phyloP scores from a whole-genome alignment of 768 basidiomycete genomes.

The Stropharia rugosoannulata region DNA sequence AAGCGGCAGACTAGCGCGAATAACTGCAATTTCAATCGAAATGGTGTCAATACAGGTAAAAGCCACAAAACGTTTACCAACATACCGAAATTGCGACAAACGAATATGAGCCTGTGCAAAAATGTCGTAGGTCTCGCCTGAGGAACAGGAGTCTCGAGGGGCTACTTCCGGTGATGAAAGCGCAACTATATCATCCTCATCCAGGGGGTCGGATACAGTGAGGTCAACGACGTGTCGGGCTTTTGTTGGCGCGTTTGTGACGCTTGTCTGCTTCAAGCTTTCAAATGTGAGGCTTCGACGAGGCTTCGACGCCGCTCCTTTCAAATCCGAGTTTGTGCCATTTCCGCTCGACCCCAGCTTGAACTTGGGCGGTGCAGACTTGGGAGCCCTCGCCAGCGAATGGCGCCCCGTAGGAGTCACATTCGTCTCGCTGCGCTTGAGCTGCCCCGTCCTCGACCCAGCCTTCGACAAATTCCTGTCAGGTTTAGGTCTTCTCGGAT shows the following conservation, averaged over 20 bases:
- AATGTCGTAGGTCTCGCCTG: conserved; percentile 13
- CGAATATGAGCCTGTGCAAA: conserved; percentile 9
- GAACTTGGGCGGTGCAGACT: conserved; percentile 17
- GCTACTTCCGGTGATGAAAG: neutral
- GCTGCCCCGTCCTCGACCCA: conserved; percentile 9
- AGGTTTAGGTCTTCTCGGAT: neutral
- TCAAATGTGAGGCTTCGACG: conserved; percentile 5
- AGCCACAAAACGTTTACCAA: too few relatives aligned
- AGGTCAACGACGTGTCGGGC: conserved; percentile 12
- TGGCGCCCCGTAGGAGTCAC: conserved; percentile 43
- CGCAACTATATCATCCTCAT: conserved; percentile 1
- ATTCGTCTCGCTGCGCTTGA: conserved; percentile 44
- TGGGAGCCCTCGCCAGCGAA: conserved; percentile 15
- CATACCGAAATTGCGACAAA: conserved; percentile 23
- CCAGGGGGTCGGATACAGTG: conserved; percentile 6
- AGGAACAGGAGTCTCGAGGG: neutral
- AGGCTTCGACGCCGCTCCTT: neutral
- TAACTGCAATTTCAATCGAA: too few relatives aligned
- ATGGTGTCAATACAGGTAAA: too few relatives aligned
- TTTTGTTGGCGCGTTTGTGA: neutral
- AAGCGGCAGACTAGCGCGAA: too few relatives aligned
- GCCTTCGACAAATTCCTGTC: conserved; percentile 25
- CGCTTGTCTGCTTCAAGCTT: conserved; percentile 3
- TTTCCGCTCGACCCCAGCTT: neutral
- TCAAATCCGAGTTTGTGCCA: neutral